Conservation (phyloP, 148 eudicot species). For the Vaccinium macrocarpon region DNA sequence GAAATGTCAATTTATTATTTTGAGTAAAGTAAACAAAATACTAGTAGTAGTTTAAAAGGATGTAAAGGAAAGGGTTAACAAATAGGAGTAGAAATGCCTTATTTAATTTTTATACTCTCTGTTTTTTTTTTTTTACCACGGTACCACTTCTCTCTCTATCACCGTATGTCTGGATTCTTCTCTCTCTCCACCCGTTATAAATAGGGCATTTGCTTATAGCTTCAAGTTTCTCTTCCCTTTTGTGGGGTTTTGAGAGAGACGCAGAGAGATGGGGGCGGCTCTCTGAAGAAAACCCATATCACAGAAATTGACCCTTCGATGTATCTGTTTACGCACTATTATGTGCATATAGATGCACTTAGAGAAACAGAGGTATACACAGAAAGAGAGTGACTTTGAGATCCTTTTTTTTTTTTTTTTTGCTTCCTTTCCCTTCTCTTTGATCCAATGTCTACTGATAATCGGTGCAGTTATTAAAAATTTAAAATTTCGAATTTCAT, state of each 20-base stretch:
- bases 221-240: conserved; percentile 13
- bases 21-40: no score
- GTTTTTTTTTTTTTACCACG: neutral
- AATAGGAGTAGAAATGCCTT: no score
- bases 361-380: conserved; percentile 16
- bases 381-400: conserved; percentile 8
- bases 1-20: no score
- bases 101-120: no score
- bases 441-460: conserved; percentile 22
- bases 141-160: neutral
- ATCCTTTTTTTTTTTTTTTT: neutral
- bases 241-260: conserved; percentile 25
- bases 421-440: conserved; percentile 1
- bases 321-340: conserved; percentile 16
- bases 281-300: conserved; percentile 16
- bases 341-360: neutral
- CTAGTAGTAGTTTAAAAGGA: no score
- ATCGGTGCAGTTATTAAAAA: neutral
- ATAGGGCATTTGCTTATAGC: conserved; percentile 1
- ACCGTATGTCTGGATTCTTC: no score
- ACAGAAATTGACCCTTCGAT: conserved; percentile 17
- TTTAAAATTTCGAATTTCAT: neutral
- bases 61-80: no score
- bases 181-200: conserved; percentile 19
- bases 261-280: neutral